phyloP scores from a whole-genome alignment of 2,329 filamentous ascomycete species.

The Paecilomyces fulvus region DNA sequence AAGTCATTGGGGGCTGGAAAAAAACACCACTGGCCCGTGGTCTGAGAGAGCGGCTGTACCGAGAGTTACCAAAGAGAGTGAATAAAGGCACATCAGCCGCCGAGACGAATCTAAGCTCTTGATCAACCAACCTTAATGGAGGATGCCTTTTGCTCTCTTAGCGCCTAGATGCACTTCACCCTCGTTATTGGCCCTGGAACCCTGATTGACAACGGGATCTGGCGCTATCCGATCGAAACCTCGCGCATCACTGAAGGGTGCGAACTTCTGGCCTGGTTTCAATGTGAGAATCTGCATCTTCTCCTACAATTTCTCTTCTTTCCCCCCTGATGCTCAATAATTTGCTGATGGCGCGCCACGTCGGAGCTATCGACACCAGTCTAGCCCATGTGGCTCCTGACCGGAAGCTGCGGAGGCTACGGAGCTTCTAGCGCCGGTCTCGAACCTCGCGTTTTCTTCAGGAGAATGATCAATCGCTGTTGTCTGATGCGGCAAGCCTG shows the following conservation, averaged over 20 bases:
- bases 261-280: not conserved
- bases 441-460: not conserved
- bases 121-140: not conserved
- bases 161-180: not conserved
- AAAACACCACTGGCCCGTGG: not conserved
- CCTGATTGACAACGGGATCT: not conserved
- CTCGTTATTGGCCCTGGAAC: not conserved
- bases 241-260: not conserved
- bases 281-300: not conserved
- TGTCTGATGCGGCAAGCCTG: not conserved
- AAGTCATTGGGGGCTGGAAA: not conserved
- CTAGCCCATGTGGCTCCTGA: not conserved
- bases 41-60: not conserved
- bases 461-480: not conserved
- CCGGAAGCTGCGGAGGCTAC: not conserved
- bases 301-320: not conserved
- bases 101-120: not conserved
- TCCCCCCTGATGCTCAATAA: not conserved
- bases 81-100: not conserved
- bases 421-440: not conserved
- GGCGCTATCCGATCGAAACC: not conserved
- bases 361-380: not conserved
- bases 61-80: not conserved
- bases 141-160: not conserved
- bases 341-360: not conserved